Base-by-base conservation (phyloP, 495 filamentous ascomycete species). In the Articulospora tetracladia region DNA sequence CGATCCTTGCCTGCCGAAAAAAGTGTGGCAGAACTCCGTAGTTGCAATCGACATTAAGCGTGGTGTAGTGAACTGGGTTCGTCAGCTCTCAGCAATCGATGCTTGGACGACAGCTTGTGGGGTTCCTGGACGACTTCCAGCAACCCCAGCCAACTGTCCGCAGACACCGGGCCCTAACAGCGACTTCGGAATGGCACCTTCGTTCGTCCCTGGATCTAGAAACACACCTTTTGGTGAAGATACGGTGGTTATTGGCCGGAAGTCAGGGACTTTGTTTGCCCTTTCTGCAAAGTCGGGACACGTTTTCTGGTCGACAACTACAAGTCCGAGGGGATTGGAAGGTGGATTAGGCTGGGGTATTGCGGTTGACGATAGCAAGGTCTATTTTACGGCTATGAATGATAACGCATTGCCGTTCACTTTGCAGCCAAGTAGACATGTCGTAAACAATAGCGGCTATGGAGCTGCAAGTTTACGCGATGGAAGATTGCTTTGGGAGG, bases 101-200 rank as follows among this genome's bases (percentile, higher is more conserved):
- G 63, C 67, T 2, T 76, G 58, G 58, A 71, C 64, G 1, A 39
- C 66, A 1, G 73, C 68, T 1, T 76, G 74, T 60, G 68, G 64
- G 8, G 24, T 57, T n/a, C 39, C 47, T 13, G 34, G 28, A 27
- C 13, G 53, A 22, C 11, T 46, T 0, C 59, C 66, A 27, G 22
- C 19, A 3, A 67, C 69, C 44, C 32, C 30, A 24, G 54, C 65
- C 12, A 32, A 66, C 24, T 77, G 74, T 65, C 69, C 71, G 1
- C 20, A 65, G 3, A 62, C 49, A n/a, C 71, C 72, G 1, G 74
- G 75, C 13, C 58, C 60, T 25, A 72, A 78, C 61, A 63, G 68
- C 20, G 71, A 77, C 52, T 78, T 78, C 46, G 75, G 71, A 1
- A 78, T 78, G 69, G 75, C 75, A 27, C 75, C 75, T 1, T 30